Conservation (phyloP, 1,284 basidiomycete genomes). For the Cryptococcus sp. region DNA sequence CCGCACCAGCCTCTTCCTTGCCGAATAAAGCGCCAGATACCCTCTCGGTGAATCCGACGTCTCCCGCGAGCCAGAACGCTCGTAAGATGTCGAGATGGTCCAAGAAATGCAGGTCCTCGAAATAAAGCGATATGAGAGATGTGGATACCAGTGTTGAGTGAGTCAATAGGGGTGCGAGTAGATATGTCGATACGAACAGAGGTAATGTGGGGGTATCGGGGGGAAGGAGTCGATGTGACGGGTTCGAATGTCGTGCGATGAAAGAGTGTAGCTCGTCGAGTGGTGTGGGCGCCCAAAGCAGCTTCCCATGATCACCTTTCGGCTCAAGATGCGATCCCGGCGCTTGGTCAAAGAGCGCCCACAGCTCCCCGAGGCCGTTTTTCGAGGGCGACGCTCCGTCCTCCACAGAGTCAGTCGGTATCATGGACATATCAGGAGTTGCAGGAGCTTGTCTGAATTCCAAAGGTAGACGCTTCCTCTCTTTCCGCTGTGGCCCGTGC, state of each 20-base stretch:
- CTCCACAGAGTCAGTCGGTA: background rate
- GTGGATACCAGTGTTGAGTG: constrained; percentile 42
- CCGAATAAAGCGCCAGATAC: constrained; percentile 44
- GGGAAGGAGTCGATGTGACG: constrained; percentile 32
- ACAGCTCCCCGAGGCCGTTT: constrained; percentile 21
- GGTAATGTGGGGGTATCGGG: constrained; percentile 35
- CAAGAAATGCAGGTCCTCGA: constrained; percentile 44
- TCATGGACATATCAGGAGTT: background rate
- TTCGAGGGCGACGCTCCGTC: background rate
- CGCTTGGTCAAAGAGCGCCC: constrained; percentile 26
- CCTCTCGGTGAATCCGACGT: constrained; percentile 42
- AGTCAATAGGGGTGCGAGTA: constrained; percentile 41
- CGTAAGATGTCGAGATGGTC: constrained; percentile 48
- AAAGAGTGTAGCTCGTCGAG: constrained; percentile 35
- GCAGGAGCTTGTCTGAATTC: constrained; percentile 17
- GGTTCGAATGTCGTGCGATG: constrained; percentile 27
- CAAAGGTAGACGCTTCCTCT: constrained; percentile 26
- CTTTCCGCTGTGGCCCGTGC: constrained; percentile 11
- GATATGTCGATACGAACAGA: constrained; percentile 36
- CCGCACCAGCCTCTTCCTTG: constrained; percentile 35
- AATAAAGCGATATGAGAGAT: constrained; percentile 44
- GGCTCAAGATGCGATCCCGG: constrained; percentile 32
- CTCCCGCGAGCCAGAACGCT: constrained; percentile 46
- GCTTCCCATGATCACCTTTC: background rate
- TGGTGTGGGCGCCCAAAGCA: constrained; percentile 33